phyloP scores from a whole-genome alignment of 2,329 filamentous ascomycete genomes.

The Pseudogymnoascus sp. region DNA sequence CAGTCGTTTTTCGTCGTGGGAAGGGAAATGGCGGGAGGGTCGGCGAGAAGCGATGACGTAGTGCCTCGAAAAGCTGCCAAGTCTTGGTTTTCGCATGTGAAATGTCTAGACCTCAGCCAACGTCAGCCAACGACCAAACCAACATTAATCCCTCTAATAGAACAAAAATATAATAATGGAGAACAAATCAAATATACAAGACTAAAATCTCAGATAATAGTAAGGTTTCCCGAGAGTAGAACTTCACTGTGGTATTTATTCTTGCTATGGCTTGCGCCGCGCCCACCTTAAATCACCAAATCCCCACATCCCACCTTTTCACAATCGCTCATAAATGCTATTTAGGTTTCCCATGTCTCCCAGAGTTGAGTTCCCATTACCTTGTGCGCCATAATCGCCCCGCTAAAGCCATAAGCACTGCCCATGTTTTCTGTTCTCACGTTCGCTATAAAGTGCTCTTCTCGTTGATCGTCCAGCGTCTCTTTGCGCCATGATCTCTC shows the following conservation, averaged over 20 bases:
- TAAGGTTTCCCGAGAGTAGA: too few relatives aligned
- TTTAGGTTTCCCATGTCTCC: background rate
- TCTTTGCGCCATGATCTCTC: constrained; percentile 42
- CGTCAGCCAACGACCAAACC: background rate
- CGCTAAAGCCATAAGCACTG: background rate
- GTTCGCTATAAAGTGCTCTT: background rate
- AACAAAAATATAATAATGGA: background rate
- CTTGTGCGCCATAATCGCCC: background rate
- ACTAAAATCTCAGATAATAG: too few relatives aligned
- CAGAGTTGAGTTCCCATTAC: constrained; percentile 2
- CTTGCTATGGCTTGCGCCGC: background rate
- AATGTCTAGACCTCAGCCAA: background rate
- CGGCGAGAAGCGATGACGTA: constrained; percentile 6
- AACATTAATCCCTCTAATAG: background rate
- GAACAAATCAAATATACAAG: too few relatives aligned
- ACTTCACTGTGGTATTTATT: background rate
- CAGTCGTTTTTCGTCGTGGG: constrained; percentile 4
- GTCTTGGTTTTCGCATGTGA: constrained; percentile 4
- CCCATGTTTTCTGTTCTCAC: constrained; percentile 2
- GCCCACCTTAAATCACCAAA: background rate
- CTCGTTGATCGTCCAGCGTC: constrained; percentile 51
- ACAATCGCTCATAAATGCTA: background rate
- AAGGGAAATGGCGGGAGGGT: background rate
- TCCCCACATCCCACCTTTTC: background rate
- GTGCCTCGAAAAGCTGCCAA: background rate